Percentiles rank a stretch among this genome's conserved stretches.
phyloP scores from a whole-genome alignment of 805 yeast genomes.

The Jamesozyma jinghongensis region DNA sequence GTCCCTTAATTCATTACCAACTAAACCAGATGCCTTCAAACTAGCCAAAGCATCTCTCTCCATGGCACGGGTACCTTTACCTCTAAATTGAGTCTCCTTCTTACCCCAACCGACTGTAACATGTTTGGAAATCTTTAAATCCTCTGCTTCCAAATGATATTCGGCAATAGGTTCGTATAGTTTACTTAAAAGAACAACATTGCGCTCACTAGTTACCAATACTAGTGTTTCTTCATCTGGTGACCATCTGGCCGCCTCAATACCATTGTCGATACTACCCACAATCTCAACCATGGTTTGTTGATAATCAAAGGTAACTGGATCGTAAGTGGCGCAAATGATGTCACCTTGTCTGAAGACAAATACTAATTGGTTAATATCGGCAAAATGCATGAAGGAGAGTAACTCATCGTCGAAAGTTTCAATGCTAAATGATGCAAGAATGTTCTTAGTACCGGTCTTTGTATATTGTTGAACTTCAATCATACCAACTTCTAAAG shows the following conservation, averaged over 20 bases:
- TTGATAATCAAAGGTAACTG: constrained; percentile 36
- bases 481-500: constrained; percentile 43
- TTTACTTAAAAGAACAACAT: constrained; percentile 59
- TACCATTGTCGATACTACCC: constrained; percentile 73
- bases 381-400: constrained; percentile 61
- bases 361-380: constrained; percentile 53
- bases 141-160: constrained; percentile 46
- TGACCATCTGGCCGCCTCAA: constrained; percentile 74
- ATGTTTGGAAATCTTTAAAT: constrained; percentile 62
- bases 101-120: constrained; percentile 99
- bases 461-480: constrained; percentile 75
- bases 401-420: constrained; percentile 36
- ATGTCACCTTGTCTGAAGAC: constrained; percentile 73
- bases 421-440: constrained; percentile 53
- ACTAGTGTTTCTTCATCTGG: constrained; percentile 83
- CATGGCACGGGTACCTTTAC: constrained; percentile 76
- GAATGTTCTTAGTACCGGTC: constrained; percentile 45
- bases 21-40: constrained; percentile 49
- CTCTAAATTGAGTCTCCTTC: constrained; percentile 92
- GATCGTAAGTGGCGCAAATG: constrained; percentile 52
- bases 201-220: constrained; percentile 52
- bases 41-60: constrained; percentile 53
- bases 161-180: constrained; percentile 74
- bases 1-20: constrained; percentile 63
- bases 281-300: constrained; percentile 58